A percentile compares a stretch with the other conserved stretches of the same genome.
phyloP scores from a whole-genome alignment of 345 rosid species.

The Populus deltoides region DNA sequence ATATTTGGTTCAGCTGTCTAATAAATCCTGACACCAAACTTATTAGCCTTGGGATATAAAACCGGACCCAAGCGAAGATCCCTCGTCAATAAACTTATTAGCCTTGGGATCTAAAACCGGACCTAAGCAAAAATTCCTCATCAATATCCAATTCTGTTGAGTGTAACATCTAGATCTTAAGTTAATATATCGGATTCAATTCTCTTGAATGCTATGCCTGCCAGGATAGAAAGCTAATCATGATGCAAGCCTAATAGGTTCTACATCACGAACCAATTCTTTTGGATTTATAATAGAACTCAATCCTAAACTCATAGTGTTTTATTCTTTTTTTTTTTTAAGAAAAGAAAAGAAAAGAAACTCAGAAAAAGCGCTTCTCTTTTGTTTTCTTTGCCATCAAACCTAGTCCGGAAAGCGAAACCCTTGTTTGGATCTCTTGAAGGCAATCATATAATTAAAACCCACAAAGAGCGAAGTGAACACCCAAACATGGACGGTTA shows the following conservation, averaged over 20 bases:
- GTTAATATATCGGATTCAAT: too few species aligned
- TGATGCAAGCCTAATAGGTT: too few species aligned
- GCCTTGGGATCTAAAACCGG: accelerated
- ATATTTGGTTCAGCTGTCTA: accelerated
- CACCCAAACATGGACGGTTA: slow-evolving; percentile 48
- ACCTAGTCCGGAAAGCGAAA: not conserved
- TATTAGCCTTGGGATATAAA: too few species aligned
- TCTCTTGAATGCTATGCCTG: too few species aligned
- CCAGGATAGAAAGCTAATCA: too few species aligned
- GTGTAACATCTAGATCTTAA: accelerated
- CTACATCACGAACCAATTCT: too few species aligned
- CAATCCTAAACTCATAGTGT: too few species aligned
- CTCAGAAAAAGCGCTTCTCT: not conserved
- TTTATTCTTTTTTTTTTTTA: too few species aligned
- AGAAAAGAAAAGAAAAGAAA: not conserved
- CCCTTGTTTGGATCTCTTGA: not conserved
- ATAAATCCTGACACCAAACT: accelerated
- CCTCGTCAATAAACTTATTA: too few species aligned
- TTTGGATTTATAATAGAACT: too few species aligned
- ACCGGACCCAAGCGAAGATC: accelerated
- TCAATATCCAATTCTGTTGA: too few species aligned
- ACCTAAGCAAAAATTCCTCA: too few species aligned
- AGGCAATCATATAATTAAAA: not conserved
- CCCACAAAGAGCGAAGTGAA: not conserved
- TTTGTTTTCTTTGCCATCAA: not conserved